Percentiles rank a stretch among this genome's conserved stretches.
These are phyloP conservation scores for Shiraia bambusicola DNA, from an alignment of 2,329 filamentous ascomycete species.

Conservation along the genomic window DNA sequence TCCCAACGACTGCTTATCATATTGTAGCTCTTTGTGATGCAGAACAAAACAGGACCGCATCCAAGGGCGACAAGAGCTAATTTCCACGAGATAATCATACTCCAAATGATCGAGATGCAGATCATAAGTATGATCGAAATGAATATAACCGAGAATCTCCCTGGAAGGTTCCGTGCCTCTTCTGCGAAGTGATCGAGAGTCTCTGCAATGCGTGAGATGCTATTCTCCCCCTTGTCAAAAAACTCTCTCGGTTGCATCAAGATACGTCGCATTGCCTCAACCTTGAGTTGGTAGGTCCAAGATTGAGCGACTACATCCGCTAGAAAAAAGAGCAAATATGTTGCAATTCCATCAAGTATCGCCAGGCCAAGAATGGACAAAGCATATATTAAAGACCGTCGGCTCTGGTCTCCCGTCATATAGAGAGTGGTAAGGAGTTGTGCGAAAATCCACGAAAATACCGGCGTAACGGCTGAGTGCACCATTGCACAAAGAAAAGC, in stretches of 20 bases:
- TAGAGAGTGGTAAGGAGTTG: conserved; percentile 73
- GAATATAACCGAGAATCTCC: conserved; percentile 71
- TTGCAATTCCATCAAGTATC: conserved; percentile 63
- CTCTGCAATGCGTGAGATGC: conserved; percentile 63
- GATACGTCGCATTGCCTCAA: conserved; percentile 67
- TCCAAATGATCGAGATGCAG: conserved; percentile 70
- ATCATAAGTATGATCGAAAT: conserved; percentile 70
- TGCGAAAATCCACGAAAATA: conserved; percentile 76
- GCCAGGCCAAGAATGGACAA: conserved; percentile 69
- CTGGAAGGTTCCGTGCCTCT: conserved; percentile 81
- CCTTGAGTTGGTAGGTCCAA: conserved; percentile 75
- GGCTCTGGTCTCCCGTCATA: conserved; percentile 50
- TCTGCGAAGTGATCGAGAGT: conserved; percentile 80
- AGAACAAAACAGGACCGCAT: conserved; percentile 67
- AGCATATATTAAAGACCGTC: conserved; percentile 65
- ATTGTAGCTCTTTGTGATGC: conserved; percentile 66
- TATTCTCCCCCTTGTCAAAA: conserved; percentile 72
- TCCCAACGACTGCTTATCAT: conserved; percentile 72
- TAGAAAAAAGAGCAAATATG: conserved; percentile 68
- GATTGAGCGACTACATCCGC: conserved; percentile 70
- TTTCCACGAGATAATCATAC: conserved; percentile 73
- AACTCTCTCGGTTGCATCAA: conserved; percentile 75
- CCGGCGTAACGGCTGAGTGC: conserved; percentile 67
- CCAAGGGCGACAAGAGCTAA: conserved; percentile 75
- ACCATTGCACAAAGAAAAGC: conserved; percentile 64